These are phyloP conservation scores for Cairneyella variabilis DNA, from an alignment of 495 filamentous ascomycete genomes.

Conservation along the genomic window DNA sequence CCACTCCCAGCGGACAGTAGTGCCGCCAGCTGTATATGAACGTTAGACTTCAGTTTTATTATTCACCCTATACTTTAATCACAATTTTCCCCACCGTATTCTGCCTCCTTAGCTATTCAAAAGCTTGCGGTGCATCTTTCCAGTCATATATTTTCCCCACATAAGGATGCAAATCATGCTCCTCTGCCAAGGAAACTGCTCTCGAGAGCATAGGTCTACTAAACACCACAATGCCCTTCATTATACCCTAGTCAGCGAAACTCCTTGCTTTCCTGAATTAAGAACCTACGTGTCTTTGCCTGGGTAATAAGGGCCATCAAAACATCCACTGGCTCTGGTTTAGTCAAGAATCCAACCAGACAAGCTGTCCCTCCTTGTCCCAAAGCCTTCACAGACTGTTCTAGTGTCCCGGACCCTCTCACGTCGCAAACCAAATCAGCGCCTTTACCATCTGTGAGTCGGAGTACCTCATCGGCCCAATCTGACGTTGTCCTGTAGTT, in stretches of 20 bases:
- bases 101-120: background rate
- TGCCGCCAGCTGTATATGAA: too few species aligned
- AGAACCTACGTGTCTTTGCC: conserved; percentile 4
- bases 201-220: background rate
- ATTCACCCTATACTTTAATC: conserved; percentile 8
- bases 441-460: conserved; percentile 31
- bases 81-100: conserved; percentile 6
- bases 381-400: background rate
- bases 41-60: too few species aligned
- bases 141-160: background rate
- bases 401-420: conserved; percentile 37
- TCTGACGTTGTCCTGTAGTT: conserved; percentile 38
- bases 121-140: conserved; percentile 1
- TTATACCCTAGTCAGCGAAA: background rate
- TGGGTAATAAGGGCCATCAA: background rate
- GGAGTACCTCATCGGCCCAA: conserved; percentile 38
- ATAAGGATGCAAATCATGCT: conserved; percentile 5
- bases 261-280: background rate
- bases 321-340: background rate
- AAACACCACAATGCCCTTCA: background rate
- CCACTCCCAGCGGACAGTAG: too few species aligned
- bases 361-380: background rate
- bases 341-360: conserved; percentile 7
- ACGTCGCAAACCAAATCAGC: conserved; percentile 45
- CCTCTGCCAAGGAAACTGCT: background rate